Conservation (phyloP, 345 rosid species). For the Rhizophora mangle region DNA sequence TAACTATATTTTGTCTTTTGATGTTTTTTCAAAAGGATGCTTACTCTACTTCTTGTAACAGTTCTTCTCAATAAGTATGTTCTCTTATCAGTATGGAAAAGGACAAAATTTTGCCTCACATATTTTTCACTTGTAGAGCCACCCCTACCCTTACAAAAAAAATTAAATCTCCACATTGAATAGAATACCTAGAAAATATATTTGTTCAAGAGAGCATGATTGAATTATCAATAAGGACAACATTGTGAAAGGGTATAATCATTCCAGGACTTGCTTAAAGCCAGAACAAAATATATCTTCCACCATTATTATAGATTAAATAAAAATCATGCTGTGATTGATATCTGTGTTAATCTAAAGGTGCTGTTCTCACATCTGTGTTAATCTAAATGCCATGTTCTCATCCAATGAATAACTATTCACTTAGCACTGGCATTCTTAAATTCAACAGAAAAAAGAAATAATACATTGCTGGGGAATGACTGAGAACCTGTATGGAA, state of each 20-base stretch:
- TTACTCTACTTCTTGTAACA: too few relatives aligned
- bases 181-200: too few relatives aligned
- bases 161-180: too few relatives aligned
- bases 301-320: not conserved
- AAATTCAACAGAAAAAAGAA: constrained; percentile 8
- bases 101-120: too few relatives aligned
- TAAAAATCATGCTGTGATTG: not conserved
- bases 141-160: too few relatives aligned
- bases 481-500: constrained; percentile 72
- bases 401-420: not conserved
- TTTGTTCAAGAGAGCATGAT: too few relatives aligned
- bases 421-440: not conserved
- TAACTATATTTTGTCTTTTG: too few relatives aligned
- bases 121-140: too few relatives aligned
- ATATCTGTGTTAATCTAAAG: not conserved
- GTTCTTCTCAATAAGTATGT: too few relatives aligned
- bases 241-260: not conserved
- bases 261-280: not conserved
- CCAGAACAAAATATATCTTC: not conserved
- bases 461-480: not conserved
- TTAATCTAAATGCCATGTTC: not conserved
- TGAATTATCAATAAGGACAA: too few relatives aligned
- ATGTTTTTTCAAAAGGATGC: too few relatives aligned
- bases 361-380: not conserved
- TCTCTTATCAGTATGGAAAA: too few relatives aligned